A percentile compares a stretch with the other conserved stretches of the same genome.
phyloP scores from a whole-genome alignment of 1,284 basidiomycete genomes.

The Fomitopsis palustris region DNA sequence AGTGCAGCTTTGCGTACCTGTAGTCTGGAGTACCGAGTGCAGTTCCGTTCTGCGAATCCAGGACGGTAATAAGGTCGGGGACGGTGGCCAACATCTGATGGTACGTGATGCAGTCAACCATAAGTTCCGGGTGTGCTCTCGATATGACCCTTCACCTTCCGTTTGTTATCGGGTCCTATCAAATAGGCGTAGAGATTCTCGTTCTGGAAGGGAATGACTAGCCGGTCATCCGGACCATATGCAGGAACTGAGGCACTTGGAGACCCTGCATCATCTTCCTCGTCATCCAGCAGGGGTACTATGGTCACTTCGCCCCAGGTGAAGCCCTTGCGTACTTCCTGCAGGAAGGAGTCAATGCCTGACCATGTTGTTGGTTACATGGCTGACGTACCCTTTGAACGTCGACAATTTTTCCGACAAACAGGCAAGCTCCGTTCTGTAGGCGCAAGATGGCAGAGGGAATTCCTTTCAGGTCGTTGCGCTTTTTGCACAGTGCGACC shows the following conservation, averaged over 20 bases:
- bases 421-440: conserved; percentile 47
- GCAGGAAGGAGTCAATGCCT: neutral
- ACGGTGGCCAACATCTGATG: conserved; percentile 41
- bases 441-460: conserved; percentile 45
- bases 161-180: conserved; percentile 31
- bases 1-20: conserved; percentile 16
- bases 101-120: neutral
- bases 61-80: conserved; percentile 54
- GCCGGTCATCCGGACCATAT: conserved; percentile 20
- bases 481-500: conserved; percentile 24
- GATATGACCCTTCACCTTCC: conserved; percentile 21
- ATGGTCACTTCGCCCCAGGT: conserved; percentile 47
- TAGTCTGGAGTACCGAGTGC: conserved; percentile 49
- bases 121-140: neutral
- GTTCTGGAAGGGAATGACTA: conserved; percentile 53
- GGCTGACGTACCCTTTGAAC: conserved; percentile 35
- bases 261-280: conserved; percentile 36
- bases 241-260: conserved; percentile 8
- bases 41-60: conserved; percentile 52
- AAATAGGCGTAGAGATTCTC: conserved; percentile 50
- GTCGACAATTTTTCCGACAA: conserved; percentile 51
- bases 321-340: conserved; percentile 31
- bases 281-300: conserved; percentile 40
- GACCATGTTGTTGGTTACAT: neutral
- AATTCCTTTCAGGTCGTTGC: conserved; percentile 39